phyloP scores from a whole-genome alignment of 345 rosid genomes.

The Corymbia maculata region DNA sequence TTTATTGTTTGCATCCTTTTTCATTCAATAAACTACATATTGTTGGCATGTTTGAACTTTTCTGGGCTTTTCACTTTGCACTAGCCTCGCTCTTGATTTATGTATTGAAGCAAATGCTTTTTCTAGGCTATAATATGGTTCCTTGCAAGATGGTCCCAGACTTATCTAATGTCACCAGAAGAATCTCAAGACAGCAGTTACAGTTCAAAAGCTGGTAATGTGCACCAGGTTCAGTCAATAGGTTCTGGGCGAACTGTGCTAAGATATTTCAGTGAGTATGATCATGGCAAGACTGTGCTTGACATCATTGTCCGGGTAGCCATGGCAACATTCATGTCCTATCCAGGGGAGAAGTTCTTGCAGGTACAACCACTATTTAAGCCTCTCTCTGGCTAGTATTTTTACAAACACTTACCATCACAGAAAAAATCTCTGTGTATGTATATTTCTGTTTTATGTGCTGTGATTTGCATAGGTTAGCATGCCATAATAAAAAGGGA shows the following conservation, averaged over 20 bases:
- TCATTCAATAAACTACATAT: neutral
- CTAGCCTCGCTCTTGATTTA: neutral
- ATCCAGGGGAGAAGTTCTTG: slow-evolving; percentile 93
- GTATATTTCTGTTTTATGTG: neutral
- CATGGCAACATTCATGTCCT: slow-evolving; percentile 62
- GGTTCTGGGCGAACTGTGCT: slow-evolving; percentile 47
- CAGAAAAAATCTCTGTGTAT: neutral
- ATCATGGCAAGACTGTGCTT: slow-evolving; percentile 72
- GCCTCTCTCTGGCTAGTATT: neutral
- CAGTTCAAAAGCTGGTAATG: slow-evolving; percentile 29
- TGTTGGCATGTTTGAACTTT: neutral
- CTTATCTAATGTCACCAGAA: slow-evolving; percentile 74
- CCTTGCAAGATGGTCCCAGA: slow-evolving; percentile 91
- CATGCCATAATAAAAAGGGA: neutral
- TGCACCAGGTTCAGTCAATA: slow-evolving; percentile 31
- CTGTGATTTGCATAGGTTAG: neutral
- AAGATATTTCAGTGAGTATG: slow-evolving; percentile 69
- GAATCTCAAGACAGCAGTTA: slow-evolving; percentile 28
- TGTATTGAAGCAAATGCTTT: neutral
- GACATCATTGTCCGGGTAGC: slow-evolving; percentile 74
- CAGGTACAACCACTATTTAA: slow-evolving; percentile 40
- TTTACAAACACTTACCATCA: neutral
- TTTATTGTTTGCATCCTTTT: neutral
- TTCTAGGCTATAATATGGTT: slow-evolving; percentile 94
- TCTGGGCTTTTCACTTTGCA: neutral